phyloP scores from a whole-genome alignment of 305 asterid species.

The Caryopteris hybrid region DNA sequence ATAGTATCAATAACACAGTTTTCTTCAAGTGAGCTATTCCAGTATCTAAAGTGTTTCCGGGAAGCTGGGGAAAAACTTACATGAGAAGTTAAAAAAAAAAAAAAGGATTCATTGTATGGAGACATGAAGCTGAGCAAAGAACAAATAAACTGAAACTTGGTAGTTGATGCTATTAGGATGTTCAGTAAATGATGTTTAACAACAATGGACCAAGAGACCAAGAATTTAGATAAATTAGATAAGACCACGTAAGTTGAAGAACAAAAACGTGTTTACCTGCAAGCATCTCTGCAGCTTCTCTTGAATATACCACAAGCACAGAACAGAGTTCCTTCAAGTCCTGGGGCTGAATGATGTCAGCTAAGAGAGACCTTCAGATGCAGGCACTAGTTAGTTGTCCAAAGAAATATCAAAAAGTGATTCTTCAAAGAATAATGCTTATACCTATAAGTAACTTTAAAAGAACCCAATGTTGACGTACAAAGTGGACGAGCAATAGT shows the following conservation, averaged over 20 bases:
- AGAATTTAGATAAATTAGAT: neutral
- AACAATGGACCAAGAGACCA: too few relatives aligned
- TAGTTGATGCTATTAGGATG: too few relatives aligned
- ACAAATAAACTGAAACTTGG: too few relatives aligned
- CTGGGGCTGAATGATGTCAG: slow-evolving; percentile 91
- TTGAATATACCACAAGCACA: slow-evolving; percentile 84
- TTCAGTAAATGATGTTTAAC: too few relatives aligned
- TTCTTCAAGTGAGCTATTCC: too few relatives aligned
- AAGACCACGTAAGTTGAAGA: slow-evolving; percentile 2
- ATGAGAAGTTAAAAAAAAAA: too few relatives aligned
- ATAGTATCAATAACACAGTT: too few relatives aligned
- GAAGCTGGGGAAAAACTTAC: too few relatives aligned
- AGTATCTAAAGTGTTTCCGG: too few relatives aligned
- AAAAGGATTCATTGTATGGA: too few relatives aligned
- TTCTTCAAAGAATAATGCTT: neutral
- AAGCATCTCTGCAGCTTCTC: slow-evolving; percentile 82
- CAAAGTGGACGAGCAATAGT: slow-evolving; percentile 56
- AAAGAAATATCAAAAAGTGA: too few relatives aligned
- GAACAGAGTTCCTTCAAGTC: slow-evolving; percentile 96
- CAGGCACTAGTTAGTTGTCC: slow-evolving; percentile 36
- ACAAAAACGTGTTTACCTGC: slow-evolving; percentile 51
- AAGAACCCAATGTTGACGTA: slow-evolving; percentile 60
- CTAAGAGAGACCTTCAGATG: slow-evolving; percentile 83
- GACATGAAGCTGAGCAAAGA: too few relatives aligned
- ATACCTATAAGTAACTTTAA: slow-evolving; percentile 93